Evolutionary conservation across 805 yeast species (phyloP), one percentile per base, ranked within the genome.

Genomic region (Lipomyces mesembrius): DNA sequence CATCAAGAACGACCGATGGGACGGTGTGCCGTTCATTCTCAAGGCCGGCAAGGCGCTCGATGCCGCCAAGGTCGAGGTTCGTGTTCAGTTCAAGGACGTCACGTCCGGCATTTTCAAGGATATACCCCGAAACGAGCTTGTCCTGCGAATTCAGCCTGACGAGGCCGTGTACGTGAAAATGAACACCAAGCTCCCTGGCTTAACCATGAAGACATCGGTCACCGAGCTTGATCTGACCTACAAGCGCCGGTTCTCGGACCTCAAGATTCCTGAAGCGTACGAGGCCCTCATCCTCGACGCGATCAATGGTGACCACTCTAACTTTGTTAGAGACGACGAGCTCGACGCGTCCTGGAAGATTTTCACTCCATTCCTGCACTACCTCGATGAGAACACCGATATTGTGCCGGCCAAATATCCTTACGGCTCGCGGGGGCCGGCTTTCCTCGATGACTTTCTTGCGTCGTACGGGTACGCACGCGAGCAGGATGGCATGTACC

Each of bases 311-410:
- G 97, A 93, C 79, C 99, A 95, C 81, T 90, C 98, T 61, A 94
- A 94, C 82, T 95, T 95, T 77, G 98, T 95, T 43, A 89, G 99
- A 81, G 98, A 94, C 77, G 99, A 95, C 78, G 99, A 95, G 82
- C 85, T 95, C 76, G 98, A 93, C 64, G 87, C 89, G 66, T 89
- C 96, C 68, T 95, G 99, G 99, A 84, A 84, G 73, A 82, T 95
- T 66, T 95, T 94, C 83, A 95, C 98, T 22, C 98, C 98, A 20
- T 82, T 95, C 72, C 84, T 95, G 76, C 82, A 95, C 69, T 83
- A 85, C 78, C 82, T 95, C 66, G 98, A 94, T 80, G 83, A 88
- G 58, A 83, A 85, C 59, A 79, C 87, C 62, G 89, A 86, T 61
- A 94, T 95, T 66, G 74, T 78, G 22, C 93, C 95, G 60, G 79